Base-by-base conservation (phyloP, 257 asterid species). In the Solanum acaule region DNA sequence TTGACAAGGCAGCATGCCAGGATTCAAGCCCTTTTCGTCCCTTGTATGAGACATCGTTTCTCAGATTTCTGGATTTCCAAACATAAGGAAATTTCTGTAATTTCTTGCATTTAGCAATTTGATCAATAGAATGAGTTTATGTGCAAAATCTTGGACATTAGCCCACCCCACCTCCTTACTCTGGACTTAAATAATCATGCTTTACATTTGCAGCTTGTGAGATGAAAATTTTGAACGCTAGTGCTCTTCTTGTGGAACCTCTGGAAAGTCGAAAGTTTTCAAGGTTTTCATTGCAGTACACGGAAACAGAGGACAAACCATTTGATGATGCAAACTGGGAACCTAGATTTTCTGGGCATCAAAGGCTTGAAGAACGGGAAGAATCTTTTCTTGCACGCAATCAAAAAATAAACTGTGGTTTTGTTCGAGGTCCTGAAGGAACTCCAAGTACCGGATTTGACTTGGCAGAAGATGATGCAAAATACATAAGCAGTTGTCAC, bases 321-420 rank as follows among this genome's bases (percentile, higher is more conserved):
- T 27, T 70, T 89, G 96, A 86, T 31, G 91, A 92, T 91, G 96
- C 93, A 89, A 89, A 88, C 8, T 95, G 98, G 99, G 95, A 92
- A 88, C 95, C 97, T 23, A 94, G 94, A 91, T 97, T 95, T 86
- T 98, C 97, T 76, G 99, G 99, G 88, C 99, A 97, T 92, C 98
- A 95, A 90, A 95, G 91, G 88, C 94, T 97, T 71, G 61, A 85
- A 90, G 96, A 94, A 90, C 93, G 99, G 89, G 98, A 96, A 91
- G 96, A 94, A 87, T 96, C 99, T 79, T 97, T 97, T 89, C 91
- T 91, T 93, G 99, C 99, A 85, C 98, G 61, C 90, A 98, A 97
- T 92, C 99, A 97, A 93, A 94, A 93, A 91, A 95, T 97, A 81
- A 95, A 97, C 90, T 97, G 99, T 89, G 99, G 98, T 71, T 97